Evolutionary conservation across 192 early-diverging fungal genomes (phyloP).

Genomic region (Backusella tuberculispora): DNA sequence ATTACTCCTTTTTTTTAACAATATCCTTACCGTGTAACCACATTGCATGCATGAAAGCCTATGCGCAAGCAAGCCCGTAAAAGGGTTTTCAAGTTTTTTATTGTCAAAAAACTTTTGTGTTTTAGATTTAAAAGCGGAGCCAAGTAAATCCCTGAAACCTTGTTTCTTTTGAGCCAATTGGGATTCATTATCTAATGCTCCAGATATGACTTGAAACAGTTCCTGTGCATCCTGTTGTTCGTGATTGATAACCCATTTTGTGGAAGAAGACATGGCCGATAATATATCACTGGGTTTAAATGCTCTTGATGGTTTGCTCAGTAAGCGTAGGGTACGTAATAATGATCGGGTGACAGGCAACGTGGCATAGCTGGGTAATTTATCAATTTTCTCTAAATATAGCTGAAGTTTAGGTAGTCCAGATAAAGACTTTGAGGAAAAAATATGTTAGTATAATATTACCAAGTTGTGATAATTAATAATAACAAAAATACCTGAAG

Average conservation of each 20-base stretch:
- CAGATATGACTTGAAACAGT: slow-evolving; percentile 78
- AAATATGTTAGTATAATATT: background rate
- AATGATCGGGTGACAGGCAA: slow-evolving; percentile 27
- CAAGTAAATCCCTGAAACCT: slow-evolving; percentile 16
- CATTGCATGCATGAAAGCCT: slow-evolving; percentile 79
- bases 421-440: slow-evolving; percentile 12
- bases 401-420: slow-evolving; percentile 18
- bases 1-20: background rate
- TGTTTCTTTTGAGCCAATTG: slow-evolving; percentile 6
- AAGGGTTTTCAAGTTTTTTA: slow-evolving; percentile 55
- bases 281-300: slow-evolving; percentile 68
- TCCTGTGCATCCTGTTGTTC: slow-evolving; percentile 90
- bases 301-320: slow-evolving; percentile 43
- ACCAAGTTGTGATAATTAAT: background rate
- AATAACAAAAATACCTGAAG: slow-evolving; percentile 64
- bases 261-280: slow-evolving; percentile 55
- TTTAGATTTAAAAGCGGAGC: background rate
- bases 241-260: slow-evolving; percentile 59
- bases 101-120: background rate
- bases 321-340: slow-evolving; percentile 24
- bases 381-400: slow-evolving; percentile 3
- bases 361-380: background rate
- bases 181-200: slow-evolving; percentile 71
- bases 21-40: slow-evolving; percentile 64
- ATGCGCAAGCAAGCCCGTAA: slow-evolving; percentile 76